Evolutionary conservation across 495 filamentous ascomycete species (phyloP).

Genomic region (Trichoderma parareesei): DNA sequence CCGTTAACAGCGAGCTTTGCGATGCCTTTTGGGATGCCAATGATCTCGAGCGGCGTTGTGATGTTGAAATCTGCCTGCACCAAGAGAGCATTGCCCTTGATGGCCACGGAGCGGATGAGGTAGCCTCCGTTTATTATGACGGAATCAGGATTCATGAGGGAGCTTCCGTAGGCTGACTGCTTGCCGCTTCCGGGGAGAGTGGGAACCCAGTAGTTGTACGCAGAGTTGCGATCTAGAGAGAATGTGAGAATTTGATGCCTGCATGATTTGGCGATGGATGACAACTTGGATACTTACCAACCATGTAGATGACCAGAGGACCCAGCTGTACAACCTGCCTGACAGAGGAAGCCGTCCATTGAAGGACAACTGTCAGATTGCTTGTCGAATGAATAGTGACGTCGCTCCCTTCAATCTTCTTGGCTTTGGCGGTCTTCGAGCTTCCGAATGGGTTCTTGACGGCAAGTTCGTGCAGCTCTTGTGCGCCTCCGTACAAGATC

Average conservation of each 20-base stretch:
- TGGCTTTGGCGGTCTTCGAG: conserved; percentile 22
- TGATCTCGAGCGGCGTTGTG: conserved; percentile 55
- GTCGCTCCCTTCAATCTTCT: conserved; percentile 20
- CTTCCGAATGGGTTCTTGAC: conserved; percentile 25
- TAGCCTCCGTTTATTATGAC: conserved; percentile 26
- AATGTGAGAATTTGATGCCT: neutral
- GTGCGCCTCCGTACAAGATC: conserved; percentile 28
- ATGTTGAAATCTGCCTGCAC: conserved; percentile 59
- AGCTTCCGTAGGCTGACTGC: neutral
- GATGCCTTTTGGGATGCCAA: conserved; percentile 29
- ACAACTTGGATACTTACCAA: neutral
- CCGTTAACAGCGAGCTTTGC: conserved; percentile 58
- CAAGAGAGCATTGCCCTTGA: conserved; percentile 39
- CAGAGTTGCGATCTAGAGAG: conserved; percentile 37
- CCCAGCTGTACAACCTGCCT: neutral
- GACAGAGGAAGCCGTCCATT: neutral
- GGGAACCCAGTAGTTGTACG: conserved; percentile 51
- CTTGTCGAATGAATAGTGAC: neutral
- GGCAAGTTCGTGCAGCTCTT: conserved; percentile 1
- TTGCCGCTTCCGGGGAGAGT: conserved; percentile 17
- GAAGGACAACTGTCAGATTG: neutral
- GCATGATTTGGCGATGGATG: conserved; percentile 23
- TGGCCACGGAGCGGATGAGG: conserved; percentile 51
- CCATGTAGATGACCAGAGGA: conserved; percentile 5
- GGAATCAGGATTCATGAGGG: conserved; percentile 35